Percentiles rank a stretch among this genome's conserved stretches.
These are phyloP conservation scores for Alternaria atra DNA, from an alignment of 2,329 filamentous ascomycete genomes.

Conservation along the genomic window DNA sequence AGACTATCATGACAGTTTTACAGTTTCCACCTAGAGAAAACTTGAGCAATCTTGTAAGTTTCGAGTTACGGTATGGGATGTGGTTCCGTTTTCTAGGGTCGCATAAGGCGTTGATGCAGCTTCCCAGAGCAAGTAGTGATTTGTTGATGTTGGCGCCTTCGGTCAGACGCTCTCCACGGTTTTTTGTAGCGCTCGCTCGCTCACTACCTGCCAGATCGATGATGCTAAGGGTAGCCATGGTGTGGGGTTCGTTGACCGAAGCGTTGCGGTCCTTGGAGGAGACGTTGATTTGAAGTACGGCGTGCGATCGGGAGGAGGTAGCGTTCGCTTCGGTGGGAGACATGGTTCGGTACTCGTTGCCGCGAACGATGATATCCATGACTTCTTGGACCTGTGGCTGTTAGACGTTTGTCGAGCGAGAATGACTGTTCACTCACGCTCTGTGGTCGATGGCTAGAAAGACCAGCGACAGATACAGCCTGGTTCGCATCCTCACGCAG, in stretches of 20 bases:
- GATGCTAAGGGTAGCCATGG: slow-evolving; percentile 97
- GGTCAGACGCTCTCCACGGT: slow-evolving; percentile 86
- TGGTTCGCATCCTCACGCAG: slow-evolving; percentile 94
- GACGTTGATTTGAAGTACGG: slow-evolving; percentile 95
- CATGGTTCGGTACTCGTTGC: slow-evolving; percentile 93
- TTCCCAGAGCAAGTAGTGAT: slow-evolving; percentile 89
- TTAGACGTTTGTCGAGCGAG: slow-evolving; percentile 28
- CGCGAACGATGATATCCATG: slow-evolving; percentile 98
- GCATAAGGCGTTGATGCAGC: slow-evolving; percentile 98
- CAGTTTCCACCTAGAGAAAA: slow-evolving; percentile 98
- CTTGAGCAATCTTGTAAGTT: slow-evolving; percentile 92
- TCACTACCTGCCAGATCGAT: slow-evolving; percentile 98
- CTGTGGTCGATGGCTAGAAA: slow-evolving; percentile 89
- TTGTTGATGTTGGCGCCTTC: slow-evolving; percentile 99
- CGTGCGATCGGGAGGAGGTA: slow-evolving; percentile 95
- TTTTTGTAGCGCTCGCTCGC: slow-evolving; percentile 94
- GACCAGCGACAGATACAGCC: slow-evolving; percentile 86
- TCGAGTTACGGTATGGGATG: slow-evolving; percentile 97
- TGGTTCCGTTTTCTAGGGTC: slow-evolving; percentile 91
- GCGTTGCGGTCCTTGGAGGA: slow-evolving; percentile 94
- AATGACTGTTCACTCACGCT: slow-evolving; percentile 66
- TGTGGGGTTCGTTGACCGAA: slow-evolving; percentile 90
- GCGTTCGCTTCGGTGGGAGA: slow-evolving; percentile 97
- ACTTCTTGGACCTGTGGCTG: slow-evolving; percentile 73
- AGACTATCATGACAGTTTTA: slow-evolving; percentile 99